Evolutionary conservation across 805 yeast genomes (phyloP).

Genomic region (Yamadazyma phyllophila): DNA sequence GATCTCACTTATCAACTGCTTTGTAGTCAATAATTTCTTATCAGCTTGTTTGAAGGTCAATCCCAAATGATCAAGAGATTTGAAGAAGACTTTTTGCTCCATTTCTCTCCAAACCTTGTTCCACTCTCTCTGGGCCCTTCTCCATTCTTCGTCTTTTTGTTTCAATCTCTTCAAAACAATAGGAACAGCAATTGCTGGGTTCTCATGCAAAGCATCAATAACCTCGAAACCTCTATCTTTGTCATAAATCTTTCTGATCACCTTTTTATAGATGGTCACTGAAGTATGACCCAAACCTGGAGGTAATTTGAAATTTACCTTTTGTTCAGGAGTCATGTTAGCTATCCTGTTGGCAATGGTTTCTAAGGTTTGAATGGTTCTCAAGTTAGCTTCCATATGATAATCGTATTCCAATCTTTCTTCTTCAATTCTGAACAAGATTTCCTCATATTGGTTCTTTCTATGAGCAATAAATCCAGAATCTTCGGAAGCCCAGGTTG

Average conservation of each 20-base stretch:
- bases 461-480: conserved; percentile 99
- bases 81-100: conserved; percentile 91
- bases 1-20: conserved; percentile 86
- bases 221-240: conserved; percentile 95
- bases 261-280: conserved; percentile 87
- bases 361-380: conserved; percentile 94
- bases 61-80: conserved; percentile 93
- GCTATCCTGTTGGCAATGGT: conserved; percentile 92
- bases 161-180: conserved; percentile 87
- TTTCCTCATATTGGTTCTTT: conserved; percentile 96
- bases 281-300: conserved; percentile 93
- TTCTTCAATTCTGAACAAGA: conserved; percentile 90
- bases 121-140: conserved; percentile 97
- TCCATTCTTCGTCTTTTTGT: conserved; percentile 99
- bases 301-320: conserved; percentile 79
- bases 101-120: conserved; percentile 98
- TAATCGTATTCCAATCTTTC: conserved; percentile 97
- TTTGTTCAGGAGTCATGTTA: conserved; percentile 89
- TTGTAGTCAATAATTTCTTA: conserved; percentile 84
- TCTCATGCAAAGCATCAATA: conserved; percentile 90
- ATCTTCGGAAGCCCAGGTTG: conserved; percentile 99
- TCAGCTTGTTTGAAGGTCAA: conserved; percentile 96
- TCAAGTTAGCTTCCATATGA: conserved; percentile 89
- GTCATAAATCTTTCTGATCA: conserved; percentile 87
- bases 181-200: conserved; percentile 94